Evolutionary conservation across 495 filamentous ascomycete genomes (phyloP).

Genomic region (Penicillium verhagenii): DNA sequence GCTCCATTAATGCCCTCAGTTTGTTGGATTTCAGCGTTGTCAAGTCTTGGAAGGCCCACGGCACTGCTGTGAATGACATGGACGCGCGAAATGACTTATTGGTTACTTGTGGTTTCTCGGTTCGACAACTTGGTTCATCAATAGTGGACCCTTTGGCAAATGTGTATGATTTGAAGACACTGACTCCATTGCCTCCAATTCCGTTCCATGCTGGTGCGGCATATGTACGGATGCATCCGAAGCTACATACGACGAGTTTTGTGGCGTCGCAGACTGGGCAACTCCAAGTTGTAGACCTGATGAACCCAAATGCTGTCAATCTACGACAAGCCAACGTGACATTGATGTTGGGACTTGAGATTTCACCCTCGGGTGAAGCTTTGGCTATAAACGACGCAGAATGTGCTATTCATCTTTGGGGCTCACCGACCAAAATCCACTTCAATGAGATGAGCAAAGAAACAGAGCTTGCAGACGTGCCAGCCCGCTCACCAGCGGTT

Average conservation of each 20-base stretch:
- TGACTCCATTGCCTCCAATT: slow-evolving; percentile 80
- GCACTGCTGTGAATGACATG: slow-evolving; percentile 86
- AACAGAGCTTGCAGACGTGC: slow-evolving; percentile 71
- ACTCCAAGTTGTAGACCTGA: slow-evolving; percentile 89
- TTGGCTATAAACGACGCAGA: slow-evolving; percentile 78
- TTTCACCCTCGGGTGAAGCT: slow-evolving; percentile 89
- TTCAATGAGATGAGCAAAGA: slow-evolving; percentile 83
- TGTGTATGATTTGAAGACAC: slow-evolving; percentile 88
- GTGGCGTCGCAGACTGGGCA: slow-evolving; percentile 87
- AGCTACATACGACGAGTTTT: slow-evolving; percentile 87
- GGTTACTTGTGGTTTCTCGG: slow-evolving; percentile 91
- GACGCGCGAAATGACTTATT: slow-evolving; percentile 89
- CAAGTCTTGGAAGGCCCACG: slow-evolving; percentile 86
- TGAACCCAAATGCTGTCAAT: slow-evolving; percentile 87
- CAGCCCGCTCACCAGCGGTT: slow-evolving; percentile 47
- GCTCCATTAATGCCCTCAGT: slow-evolving; percentile 82
- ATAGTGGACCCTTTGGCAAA: slow-evolving; percentile 90
- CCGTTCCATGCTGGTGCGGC: slow-evolving; percentile 90
- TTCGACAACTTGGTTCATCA: slow-evolving; percentile 58
- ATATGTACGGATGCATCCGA: slow-evolving; percentile 92
- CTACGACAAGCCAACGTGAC: slow-evolving; percentile 82
- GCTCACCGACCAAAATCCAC: slow-evolving; percentile 81
- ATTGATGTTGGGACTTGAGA: slow-evolving; percentile 72
- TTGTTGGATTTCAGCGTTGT: slow-evolving; percentile 70
- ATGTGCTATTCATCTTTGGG: slow-evolving; percentile 84